Conservation (phyloP, 2,329 filamentous ascomycete genomes). For the Pseudogymnoascus sp. region DNA sequence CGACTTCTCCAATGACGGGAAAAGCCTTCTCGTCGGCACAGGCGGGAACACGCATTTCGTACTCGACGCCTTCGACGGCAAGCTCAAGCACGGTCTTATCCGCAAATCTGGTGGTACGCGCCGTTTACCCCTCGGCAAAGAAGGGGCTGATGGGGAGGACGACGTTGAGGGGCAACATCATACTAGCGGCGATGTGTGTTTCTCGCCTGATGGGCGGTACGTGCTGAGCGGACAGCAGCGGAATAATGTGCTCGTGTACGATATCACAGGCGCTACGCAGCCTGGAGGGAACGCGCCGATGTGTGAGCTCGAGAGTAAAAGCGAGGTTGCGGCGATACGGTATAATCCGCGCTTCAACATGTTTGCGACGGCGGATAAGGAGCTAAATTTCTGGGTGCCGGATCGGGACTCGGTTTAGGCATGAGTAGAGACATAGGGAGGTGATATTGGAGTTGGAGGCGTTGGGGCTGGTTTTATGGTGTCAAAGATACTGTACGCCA, state of each 20-base stretch:
- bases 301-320: conserved; percentile 58
- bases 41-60: conserved; percentile 80
- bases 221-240: conserved; percentile 69
- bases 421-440: neutral
- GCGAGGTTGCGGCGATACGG: conserved; percentile 65
- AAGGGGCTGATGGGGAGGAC: conserved; percentile 19
- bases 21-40: conserved; percentile 75
- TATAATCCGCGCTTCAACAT: conserved; percentile 92
- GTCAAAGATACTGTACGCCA: neutral
- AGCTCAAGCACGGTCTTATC: conserved; percentile 65
- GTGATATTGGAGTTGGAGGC: neutral
- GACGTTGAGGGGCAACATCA: neutral
- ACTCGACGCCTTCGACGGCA: conserved; percentile 85
- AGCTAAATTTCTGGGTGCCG: conserved; percentile 71
- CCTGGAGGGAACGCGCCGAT: conserved; percentile 46
- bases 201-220: conserved; percentile 82
- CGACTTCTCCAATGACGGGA: conserved; percentile 95
- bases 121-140: conserved; percentile 48
- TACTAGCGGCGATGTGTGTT: conserved; percentile 72
- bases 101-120: conserved; percentile 48
- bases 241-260: conserved; percentile 79
- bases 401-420: conserved; percentile 40
- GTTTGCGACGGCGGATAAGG: conserved; percentile 81
- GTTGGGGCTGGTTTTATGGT: neutral
- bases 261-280: conserved; percentile 41